These are phyloP conservation scores for Moesziomyces aphidis DNA, from an alignment of 1,284 basidiomycete species.

Conservation along the genomic window DNA sequence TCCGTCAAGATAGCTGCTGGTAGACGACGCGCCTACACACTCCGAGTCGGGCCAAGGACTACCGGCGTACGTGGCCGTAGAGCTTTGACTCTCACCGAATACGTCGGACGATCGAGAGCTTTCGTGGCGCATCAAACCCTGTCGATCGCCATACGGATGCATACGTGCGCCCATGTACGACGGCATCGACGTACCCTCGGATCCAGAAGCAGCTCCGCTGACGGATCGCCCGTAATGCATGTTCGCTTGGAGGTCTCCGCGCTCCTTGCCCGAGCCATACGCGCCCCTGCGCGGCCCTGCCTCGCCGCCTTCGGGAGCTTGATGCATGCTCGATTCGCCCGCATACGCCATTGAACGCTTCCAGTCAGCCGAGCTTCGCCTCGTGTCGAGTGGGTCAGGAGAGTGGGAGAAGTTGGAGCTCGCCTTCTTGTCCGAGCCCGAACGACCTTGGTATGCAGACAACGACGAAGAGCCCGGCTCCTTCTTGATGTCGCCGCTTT, in stretches of 20 bases:
- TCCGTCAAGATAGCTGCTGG: constrained; percentile 13
- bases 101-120: constrained; percentile 8
- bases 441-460: constrained; percentile 12
- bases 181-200: constrained; percentile 4
- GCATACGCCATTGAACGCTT: constrained; percentile 1
- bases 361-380: constrained; percentile 5
- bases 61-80: constrained; percentile 3
- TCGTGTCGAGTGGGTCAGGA: background rate
- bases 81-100: constrained; percentile 4
- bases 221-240: constrained; percentile 18
- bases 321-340: constrained; percentile 8
- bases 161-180: constrained; percentile 24
- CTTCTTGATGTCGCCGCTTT: constrained; percentile 3
- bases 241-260: constrained; percentile 3
- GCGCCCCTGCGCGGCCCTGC: constrained; percentile 8
- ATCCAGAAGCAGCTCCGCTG: constrained; percentile 1
- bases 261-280: constrained; percentile 14
- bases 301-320: constrained; percentile 19
- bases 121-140: constrained; percentile 17
- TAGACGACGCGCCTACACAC: constrained; percentile 2
- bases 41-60: constrained; percentile 24
- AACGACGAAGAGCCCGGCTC: background rate
- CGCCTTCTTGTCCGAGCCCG: constrained; percentile 8
- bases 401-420: background rate
- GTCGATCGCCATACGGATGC: constrained; percentile 32